These are phyloP conservation scores for Ceraceosorus guamensis DNA, from an alignment of 1,284 basidiomycete species.

Conservation along the genomic window DNA sequence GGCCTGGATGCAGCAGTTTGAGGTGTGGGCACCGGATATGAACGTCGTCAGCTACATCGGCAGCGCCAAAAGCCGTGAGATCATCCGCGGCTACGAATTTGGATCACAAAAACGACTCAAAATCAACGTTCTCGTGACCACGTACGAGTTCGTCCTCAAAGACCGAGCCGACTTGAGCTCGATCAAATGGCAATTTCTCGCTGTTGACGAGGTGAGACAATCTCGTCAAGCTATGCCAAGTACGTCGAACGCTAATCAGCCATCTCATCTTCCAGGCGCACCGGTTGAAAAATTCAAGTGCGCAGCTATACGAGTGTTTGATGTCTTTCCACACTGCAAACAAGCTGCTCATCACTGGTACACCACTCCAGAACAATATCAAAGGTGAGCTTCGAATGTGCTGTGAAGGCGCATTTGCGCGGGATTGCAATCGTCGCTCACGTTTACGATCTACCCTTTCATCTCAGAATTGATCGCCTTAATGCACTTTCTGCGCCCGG, in stretches of 20 bases:
- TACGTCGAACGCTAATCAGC: background rate
- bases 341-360: slow-evolving; percentile 94
- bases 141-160: slow-evolving; percentile 99
- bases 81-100: slow-evolving; percentile 79
- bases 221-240: too few relatives aligned
- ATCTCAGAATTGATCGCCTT: slow-evolving; percentile 76
- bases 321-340: slow-evolving; percentile 79
- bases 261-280: slow-evolving; percentile 62
- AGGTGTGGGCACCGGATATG: slow-evolving; percentile 89
- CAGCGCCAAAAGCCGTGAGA: slow-evolving; percentile 74
- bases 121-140: slow-evolving; percentile 93
- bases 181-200: slow-evolving; percentile 97
- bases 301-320: slow-evolving; percentile 90
- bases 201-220: slow-evolving; percentile 78
- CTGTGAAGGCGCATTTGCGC: background rate
- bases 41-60: slow-evolving; percentile 87
- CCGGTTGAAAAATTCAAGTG: slow-evolving; percentile 94
- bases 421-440: background rate
- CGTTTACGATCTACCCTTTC: slow-evolving; percentile 3
- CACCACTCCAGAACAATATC: slow-evolving; percentile 97
- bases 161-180: slow-evolving; percentile 82
- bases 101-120: slow-evolving; percentile 66
- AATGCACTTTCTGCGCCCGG: slow-evolving; percentile 98
- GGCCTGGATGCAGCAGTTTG: slow-evolving; percentile 95
- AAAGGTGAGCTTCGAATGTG: slow-evolving; percentile 61